Evolutionary conservation across 805 yeast species (phyloP).

Genomic region (Nakazawaea laoshanensis): DNA sequence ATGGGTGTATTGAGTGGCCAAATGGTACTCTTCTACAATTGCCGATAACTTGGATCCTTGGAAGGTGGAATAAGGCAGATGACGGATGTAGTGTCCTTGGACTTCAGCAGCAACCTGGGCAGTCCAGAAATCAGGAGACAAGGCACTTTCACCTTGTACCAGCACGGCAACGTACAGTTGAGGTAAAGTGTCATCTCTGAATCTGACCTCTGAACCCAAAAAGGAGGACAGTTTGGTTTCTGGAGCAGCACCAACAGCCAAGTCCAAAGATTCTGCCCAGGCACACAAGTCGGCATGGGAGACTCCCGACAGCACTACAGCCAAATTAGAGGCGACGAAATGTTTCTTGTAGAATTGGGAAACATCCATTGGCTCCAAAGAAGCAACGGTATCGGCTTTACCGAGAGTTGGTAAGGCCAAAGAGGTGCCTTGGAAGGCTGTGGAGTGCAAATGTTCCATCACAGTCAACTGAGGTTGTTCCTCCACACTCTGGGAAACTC

Average conservation of each 20-base stretch:
- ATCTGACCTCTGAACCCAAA: conserved; percentile 81
- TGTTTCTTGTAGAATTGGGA: conserved; percentile 45
- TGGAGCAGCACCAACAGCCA: conserved; percentile 45
- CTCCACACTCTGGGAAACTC: conserved; percentile 48
- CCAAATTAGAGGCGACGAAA: conserved; percentile 55
- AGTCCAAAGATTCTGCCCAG: conserved; percentile 43
- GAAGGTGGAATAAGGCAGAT: conserved; percentile 44
- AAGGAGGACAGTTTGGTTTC: conserved; percentile 47
- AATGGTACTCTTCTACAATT: conserved; percentile 61
- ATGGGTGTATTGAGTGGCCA: conserved; percentile 65
- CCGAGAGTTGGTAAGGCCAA: conserved; percentile 72
- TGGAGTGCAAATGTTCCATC: conserved; percentile 67
- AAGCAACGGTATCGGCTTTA: conserved; percentile 55
- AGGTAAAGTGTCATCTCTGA: conserved; percentile 83
- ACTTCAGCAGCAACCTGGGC: conserved; percentile 68
- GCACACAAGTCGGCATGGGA: conserved; percentile 64
- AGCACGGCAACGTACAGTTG: conserved; percentile 73
- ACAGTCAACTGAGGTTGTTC: conserved; percentile 45
- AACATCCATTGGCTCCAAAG: conserved; percentile 52
- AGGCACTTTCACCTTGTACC: conserved; percentile 59
- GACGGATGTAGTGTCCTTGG: conserved; percentile 47
- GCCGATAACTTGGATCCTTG: conserved; percentile 67
- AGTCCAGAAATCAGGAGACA: conserved; percentile 57
- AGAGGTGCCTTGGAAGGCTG: conserved; percentile 84
- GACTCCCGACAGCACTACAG: conserved; percentile 61